Base-by-base conservation (phyloP, 257 asterid species). In the Penstemon barbatus region DNA sequence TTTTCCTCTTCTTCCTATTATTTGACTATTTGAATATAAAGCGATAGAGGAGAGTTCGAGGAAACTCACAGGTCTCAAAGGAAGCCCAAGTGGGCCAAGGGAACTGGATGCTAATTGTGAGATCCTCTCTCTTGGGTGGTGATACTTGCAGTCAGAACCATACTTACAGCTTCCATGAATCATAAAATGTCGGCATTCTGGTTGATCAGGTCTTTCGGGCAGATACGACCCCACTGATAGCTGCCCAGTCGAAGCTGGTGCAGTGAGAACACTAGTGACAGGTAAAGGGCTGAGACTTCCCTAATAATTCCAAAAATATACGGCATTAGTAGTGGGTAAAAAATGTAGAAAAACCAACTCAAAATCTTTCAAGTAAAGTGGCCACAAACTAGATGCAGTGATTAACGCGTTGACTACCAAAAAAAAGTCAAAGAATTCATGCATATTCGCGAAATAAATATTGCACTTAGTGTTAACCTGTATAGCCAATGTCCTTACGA, bases 171-270 rank as follows among this genome's bases (percentile, higher is more conserved):
- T 81, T 62, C 95, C 95, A 19, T 76, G 77, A 69, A 74, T 82
- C 78, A 84, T 81, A 73, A 85, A 87, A 61, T 81, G 77, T 12
- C 87, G 86, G 80, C 91, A 87, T 72, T 87, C 87, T 13, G 89
- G 95, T 73, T 81, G 90, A 77, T 83, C 91, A 43, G 95, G 95
- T 70, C 89, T 73, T 46, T 87, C 87, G 2, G 95, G 95, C 51
- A 83, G 83, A 74, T 81, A 66, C n/a, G 80, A 49, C 42, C 33
- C 33, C 33, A 50, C 81, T n/a, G 87, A 53, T 60, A 75, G 50
- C 66, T 74, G 84, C 9, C 89, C 83, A 45, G 70, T 79, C 36
- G 80, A 38, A 48, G 62, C 81, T 36, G 80, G 81, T 57, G 78
- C 69, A 72, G 72, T 74, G 59, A 77, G 79, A 57, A 72, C 68